Evolutionary conservation across 495 filamentous ascomycete species (phyloP), one percentile per base, ranked within the genome.

Genomic region (Cercophora scortea): DNA sequence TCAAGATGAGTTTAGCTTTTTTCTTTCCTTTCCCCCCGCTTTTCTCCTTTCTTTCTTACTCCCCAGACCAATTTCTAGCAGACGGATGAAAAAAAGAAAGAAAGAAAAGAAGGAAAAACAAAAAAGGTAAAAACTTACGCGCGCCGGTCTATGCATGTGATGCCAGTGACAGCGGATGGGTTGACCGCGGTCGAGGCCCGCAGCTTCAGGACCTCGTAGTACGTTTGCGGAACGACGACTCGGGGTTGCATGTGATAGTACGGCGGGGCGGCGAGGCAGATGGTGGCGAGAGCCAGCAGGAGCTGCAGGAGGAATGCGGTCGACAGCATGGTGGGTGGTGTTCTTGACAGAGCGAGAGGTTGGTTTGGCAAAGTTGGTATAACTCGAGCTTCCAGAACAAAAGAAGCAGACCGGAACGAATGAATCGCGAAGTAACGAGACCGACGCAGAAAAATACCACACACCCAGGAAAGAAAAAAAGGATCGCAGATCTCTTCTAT

Each of bases 181-280:
- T 70, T 68, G 48, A 71, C 58, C 1, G 54, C 41, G 9, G 57
- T 65, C 16, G 61, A 58, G 38, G 64, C 59, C 11, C 66, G 66
- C 44, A 71, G 32, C 6, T 53, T 54, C 9, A 75, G 65, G 53
- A 69, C 71, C 48, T 65, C 64, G 46, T 61, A 65, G 41, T 67
- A 58, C 41, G 58, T 53, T 34, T 67, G 60, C 4, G 64, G 64
- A 8, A 67, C 64, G 4, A 49, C 47, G 18, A 64, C 62, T 15
- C 59, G 57, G 2, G 56, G 60, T 8, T 53, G 46, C 40, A 50
- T 47, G 43, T 52, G 50, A 42, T 60, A 57, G 9, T 52, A 42
- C 0, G 50, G 8, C 16, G 60, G 54, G 12, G 56, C 56, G 7
- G 60, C 50, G 53, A 60, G 52, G 52, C 49, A 8, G 35, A 52